These are phyloP conservation scores for Pyrus hybrid DNA, from an alignment of 331 rosid genomes.

Conservation along the genomic window DNA sequence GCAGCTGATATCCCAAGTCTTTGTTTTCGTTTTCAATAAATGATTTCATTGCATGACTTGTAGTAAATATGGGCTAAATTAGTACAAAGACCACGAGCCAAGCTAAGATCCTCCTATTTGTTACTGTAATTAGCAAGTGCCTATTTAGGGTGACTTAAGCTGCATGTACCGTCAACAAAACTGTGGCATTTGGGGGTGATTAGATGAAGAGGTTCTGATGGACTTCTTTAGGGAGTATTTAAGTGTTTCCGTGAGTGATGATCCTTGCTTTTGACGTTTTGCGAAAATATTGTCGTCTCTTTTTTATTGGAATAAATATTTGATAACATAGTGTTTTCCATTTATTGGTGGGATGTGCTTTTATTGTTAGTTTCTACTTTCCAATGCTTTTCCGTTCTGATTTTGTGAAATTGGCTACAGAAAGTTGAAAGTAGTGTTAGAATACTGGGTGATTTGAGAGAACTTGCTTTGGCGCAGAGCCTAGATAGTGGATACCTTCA, in stretches of 20 bases:
- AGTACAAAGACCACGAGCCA: background rate
- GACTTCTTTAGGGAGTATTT: slow-evolving; percentile 92
- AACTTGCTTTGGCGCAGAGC: slow-evolving; percentile 98
- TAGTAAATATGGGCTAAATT: background rate
- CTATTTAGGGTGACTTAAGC: background rate
- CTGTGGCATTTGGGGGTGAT: slow-evolving; percentile 4
- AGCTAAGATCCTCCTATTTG: background rate
- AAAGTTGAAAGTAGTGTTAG: slow-evolving; percentile 86
- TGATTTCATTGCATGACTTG: background rate
- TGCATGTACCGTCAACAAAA: background rate
- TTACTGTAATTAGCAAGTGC: background rate
- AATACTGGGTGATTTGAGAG: slow-evolving; percentile 72
- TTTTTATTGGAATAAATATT: background rate
- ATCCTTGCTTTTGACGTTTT: background rate
- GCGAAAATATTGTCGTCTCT: background rate
- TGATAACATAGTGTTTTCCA: background rate
- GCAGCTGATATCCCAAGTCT: background rate
- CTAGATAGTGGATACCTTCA: slow-evolving; percentile 78
- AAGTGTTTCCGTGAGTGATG: slow-evolving; percentile 67
- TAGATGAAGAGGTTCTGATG: slow-evolving; percentile 95
- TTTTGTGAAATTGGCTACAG: slow-evolving; percentile 37
- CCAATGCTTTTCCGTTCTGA: slow-evolving; percentile 7
- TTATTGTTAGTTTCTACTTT: background rate
- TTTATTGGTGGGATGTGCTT: background rate
- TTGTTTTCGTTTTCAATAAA: background rate